These are phyloP conservation scores for Lachancea lanzarotensis DNA, from an alignment of 805 yeast species.

Conservation along the genomic window DNA sequence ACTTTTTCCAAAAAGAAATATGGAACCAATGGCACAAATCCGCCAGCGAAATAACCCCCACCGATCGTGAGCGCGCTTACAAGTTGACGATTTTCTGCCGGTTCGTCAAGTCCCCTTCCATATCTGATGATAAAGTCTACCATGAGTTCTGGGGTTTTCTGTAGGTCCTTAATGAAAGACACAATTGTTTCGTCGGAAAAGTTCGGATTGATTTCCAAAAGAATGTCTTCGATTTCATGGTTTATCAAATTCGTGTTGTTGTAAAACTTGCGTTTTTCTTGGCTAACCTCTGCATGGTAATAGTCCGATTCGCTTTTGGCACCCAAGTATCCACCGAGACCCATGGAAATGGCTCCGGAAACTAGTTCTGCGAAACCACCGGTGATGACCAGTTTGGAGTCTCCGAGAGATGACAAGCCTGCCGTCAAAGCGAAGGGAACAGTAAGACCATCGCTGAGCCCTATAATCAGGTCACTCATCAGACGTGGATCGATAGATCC, in stretches of 20 bases:
- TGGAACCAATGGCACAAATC: conserved; percentile 85
- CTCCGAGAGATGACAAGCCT: conserved; percentile 86
- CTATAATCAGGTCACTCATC: conserved; percentile 88
- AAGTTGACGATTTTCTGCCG: conserved; percentile 84
- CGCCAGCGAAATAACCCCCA: conserved; percentile 81
- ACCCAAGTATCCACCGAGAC: conserved; percentile 92
- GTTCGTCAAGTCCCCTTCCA: conserved; percentile 92
- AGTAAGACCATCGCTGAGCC: conserved; percentile 90
- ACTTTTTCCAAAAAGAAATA: conserved; percentile 79
- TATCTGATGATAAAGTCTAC: conserved; percentile 80
- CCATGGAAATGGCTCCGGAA: conserved; percentile 97
- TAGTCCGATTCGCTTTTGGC: conserved; percentile 84
- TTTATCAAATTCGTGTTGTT: conserved; percentile 58
- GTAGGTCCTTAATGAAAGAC: conserved; percentile 70
- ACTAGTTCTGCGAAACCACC: conserved; percentile 98
- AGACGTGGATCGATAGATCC: conserved; percentile 78
- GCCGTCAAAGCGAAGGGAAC: conserved; percentile 99
- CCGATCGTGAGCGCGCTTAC: conserved; percentile 90
- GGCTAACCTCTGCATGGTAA: conserved; percentile 62
- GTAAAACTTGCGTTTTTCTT: conserved; percentile 63
- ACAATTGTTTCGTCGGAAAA: conserved; percentile 65
- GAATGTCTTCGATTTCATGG: conserved; percentile 74
- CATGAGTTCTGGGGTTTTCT: conserved; percentile 68
- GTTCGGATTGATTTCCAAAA: conserved; percentile 56
- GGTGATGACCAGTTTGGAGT: conserved; percentile 82